phyloP scores from a whole-genome alignment of 768 basidiomycete species.

The Tylopilus subfusipes region DNA sequence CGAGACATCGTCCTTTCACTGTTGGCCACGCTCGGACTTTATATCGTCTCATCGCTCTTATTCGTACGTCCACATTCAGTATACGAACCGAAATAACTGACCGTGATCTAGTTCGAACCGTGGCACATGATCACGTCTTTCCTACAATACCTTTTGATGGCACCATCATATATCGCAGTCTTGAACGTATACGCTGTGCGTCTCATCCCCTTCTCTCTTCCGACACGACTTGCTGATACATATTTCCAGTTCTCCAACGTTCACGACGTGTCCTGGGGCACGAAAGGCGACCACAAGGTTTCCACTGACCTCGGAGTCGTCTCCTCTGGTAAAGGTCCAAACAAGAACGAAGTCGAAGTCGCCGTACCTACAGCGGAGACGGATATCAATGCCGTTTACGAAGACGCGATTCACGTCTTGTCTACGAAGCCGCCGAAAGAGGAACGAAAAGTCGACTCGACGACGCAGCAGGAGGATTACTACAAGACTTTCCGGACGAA shows the following conservation, averaged over 20 bases:
- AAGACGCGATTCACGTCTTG: slow-evolving; percentile 84
- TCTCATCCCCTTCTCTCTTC: not conserved
- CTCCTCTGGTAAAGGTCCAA: slow-evolving; percentile 46
- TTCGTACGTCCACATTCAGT: slow-evolving; percentile 58
- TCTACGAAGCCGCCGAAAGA: slow-evolving; percentile 75
- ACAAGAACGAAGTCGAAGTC: slow-evolving; percentile 83
- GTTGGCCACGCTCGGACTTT: slow-evolving; percentile 85
- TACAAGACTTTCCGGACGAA: no score
- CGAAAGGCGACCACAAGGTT: slow-evolving; percentile 89
- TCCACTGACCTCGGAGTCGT: slow-evolving; percentile 84
- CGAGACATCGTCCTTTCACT: slow-evolving; percentile 84
- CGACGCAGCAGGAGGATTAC: slow-evolving; percentile 68
- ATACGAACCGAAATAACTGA: not conserved
- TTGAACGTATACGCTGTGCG: slow-evolving; percentile 83
- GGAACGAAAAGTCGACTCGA: slow-evolving; percentile 56
- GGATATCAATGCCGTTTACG: slow-evolving; percentile 86
- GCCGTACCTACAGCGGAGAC: slow-evolving; percentile 80
- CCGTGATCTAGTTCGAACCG: slow-evolving; percentile 72
- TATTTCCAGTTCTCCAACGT: slow-evolving; percentile 70
- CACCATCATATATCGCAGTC: slow-evolving; percentile 91
- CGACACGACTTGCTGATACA: not conserved
- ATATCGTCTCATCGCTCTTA: slow-evolving; percentile 75
- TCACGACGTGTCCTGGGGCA: slow-evolving; percentile 94
- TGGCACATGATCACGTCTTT: slow-evolving; percentile 99
- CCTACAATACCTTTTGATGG: slow-evolving; percentile 87